Conservation (phyloP, 2,329 filamentous ascomycete species). For the Phialocephala sp. region DNA sequence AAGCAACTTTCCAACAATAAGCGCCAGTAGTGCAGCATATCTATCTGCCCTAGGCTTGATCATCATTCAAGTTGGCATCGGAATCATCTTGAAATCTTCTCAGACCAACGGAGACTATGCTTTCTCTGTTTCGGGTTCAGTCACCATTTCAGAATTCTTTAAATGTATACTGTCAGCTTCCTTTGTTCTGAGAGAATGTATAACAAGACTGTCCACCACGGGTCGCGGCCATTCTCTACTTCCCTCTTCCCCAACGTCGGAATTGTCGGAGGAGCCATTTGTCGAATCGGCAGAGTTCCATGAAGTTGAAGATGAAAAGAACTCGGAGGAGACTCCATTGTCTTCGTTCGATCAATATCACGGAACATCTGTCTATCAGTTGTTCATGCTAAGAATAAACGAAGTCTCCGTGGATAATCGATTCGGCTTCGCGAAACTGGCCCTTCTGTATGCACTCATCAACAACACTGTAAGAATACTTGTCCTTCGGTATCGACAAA, state of each 20-base stretch:
- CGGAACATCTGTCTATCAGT: background rate
- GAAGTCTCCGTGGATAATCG: conserved; percentile 41
- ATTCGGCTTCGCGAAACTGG: conserved; percentile 44
- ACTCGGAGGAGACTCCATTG: background rate
- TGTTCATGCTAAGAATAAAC: conserved; percentile 19
- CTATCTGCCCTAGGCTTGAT: conserved; percentile 44
- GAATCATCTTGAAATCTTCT: conserved; percentile 44
- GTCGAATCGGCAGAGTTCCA: background rate
- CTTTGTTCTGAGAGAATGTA: conserved; percentile 42
- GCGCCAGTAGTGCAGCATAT: conserved; percentile 22
- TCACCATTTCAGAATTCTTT: conserved; percentile 44
- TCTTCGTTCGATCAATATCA: background rate
- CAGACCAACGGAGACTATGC: conserved; percentile 36
- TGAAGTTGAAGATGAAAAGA: conserved; percentile 12
- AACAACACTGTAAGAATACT: conserved; percentile 39
- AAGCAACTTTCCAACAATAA: conserved; percentile 3
- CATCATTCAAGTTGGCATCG: conserved; percentile 45
- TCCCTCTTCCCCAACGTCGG: conserved; percentile 22
- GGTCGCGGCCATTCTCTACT: conserved; percentile 14
- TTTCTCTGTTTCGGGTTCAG: conserved; percentile 41
- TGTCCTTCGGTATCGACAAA: background rate
- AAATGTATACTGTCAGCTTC: conserved; percentile 42
- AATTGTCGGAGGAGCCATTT: background rate
- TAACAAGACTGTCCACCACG: conserved; percentile 15
- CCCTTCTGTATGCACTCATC: conserved; percentile 45